These are phyloP conservation scores for Boletus fagicola DNA, from an alignment of 768 basidiomycete genomes.

Conservation along the genomic window DNA sequence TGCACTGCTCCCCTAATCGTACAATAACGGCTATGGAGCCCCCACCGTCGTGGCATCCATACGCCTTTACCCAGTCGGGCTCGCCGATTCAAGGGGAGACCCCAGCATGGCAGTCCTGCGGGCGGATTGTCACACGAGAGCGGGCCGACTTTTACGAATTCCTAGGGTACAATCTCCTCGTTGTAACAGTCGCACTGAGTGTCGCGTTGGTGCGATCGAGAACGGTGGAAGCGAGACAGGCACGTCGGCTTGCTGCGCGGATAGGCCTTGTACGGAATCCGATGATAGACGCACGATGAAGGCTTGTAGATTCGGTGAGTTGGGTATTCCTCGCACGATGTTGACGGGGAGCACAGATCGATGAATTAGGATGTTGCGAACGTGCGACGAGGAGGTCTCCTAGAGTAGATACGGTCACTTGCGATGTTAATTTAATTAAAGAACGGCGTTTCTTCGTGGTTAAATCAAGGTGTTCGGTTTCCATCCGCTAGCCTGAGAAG, in stretches of 20 bases:
- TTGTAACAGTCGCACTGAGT: slow-evolving; percentile 62
- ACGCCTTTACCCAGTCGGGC: slow-evolving; percentile 13
- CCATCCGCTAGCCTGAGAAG: neutral
- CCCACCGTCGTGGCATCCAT: slow-evolving; percentile 13
- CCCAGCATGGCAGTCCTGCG: slow-evolving; percentile 92
- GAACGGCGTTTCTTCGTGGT: neutral
- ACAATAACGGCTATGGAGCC: no score
- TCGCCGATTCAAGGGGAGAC: slow-evolving; percentile 46
- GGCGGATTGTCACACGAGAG: slow-evolving; percentile 77
- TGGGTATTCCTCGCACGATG: neutral
- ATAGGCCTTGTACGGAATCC: slow-evolving; percentile 64
- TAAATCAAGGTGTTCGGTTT: neutral
- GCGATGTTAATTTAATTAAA: slow-evolving; percentile 3
- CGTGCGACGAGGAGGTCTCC: slow-evolving; percentile 3
- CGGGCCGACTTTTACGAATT: slow-evolving; percentile 91
- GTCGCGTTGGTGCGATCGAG: slow-evolving; percentile 69
- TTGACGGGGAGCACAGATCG: neutral
- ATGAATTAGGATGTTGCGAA: slow-evolving; percentile 1
- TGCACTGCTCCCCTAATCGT: no score
- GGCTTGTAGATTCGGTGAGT: slow-evolving; percentile 3
- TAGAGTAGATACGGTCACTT: neutral
- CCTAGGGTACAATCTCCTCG: slow-evolving; percentile 75
- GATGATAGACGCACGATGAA: slow-evolving; percentile 14
- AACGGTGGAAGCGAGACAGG: slow-evolving; percentile 68
- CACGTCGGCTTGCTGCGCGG: slow-evolving; percentile 78